Base-by-base conservation (phyloP, 352 stramenopile genomes). In the Paralagenidium karlingii region DNA sequence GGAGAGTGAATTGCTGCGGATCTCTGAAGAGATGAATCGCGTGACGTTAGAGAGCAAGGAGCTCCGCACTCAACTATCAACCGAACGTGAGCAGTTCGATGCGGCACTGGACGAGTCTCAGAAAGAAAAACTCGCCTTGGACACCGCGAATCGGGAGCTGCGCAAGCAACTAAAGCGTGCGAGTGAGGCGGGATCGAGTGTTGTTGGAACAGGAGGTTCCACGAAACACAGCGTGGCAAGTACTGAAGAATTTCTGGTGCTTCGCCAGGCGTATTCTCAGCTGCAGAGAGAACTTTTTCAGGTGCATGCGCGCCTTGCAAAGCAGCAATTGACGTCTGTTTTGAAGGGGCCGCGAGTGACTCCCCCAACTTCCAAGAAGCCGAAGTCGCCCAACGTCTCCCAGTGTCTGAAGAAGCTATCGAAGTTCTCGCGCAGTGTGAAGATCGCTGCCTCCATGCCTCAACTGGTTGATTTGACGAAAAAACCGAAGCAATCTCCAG, bases 121-220 rank as follows among this genome's bases (percentile, higher is more conserved):
- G 47, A 91, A 91, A 51, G 74, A 91, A 34, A 86, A 84, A 38
- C 62, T 66, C 5, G 49, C 63, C 11, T 44, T 88, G 12, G 80
- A 84, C 43, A 58, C 67, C 13, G 29, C 71, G 24, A 88, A 84
- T 43, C 67, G 73, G 11, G 69, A 88, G 27, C 53, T 91, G 9
- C 74, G 74, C 8, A 91, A 91, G 47, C 71, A 88, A 28, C 38
- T 91, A 13, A 77, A 86, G 41, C 71, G 74, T 16, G 65, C 58
- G 2, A 86, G 60, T 30, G 70, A 86, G 8, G 52, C 64, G 32
- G 54, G 55, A 6, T 40, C 31, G 24, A 40, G 40, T 12, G 49
- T 43, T 19, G 55, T 31, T 26, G 22, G 28, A 11, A 29, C 44
- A 7, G 56, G 40, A 45, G 51, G 18, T 15, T 36, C 38, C 18